Conservation (phyloP, 805 yeast species). For the Candida loeiensis region DNA sequence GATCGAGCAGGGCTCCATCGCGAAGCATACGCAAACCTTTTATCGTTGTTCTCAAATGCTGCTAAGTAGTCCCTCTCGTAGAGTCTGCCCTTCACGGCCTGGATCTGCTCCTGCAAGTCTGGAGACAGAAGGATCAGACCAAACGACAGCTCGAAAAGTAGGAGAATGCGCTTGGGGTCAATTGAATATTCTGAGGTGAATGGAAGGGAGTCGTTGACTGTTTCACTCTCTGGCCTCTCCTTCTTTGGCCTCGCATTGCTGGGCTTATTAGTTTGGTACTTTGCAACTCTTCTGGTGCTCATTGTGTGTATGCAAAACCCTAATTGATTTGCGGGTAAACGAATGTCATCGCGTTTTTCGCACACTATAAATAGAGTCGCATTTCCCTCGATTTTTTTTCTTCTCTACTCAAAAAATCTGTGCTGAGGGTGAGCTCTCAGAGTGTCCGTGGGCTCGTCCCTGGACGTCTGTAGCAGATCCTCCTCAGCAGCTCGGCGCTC, state of each 20-base stretch:
- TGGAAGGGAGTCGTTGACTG: constrained; percentile 26
- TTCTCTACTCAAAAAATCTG: constrained; percentile 42
- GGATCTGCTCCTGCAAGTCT: constrained; percentile 47
- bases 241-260: neutral
- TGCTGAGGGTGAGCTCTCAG: constrained; percentile 48
- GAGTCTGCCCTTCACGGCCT: constrained; percentile 64
- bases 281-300: constrained; percentile 31
- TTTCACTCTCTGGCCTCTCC: constrained; percentile 1
- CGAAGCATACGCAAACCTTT: constrained; percentile 72
- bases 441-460: constrained; percentile 21
- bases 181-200: constrained; percentile 29
- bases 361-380: constrained; percentile 11
- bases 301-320: constrained; percentile 11
- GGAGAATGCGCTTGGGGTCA: constrained; percentile 33
- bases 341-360: constrained; percentile 3
- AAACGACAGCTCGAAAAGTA: constrained; percentile 33
- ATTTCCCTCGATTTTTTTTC: constrained; percentile 1
- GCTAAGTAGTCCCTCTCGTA: constrained; percentile 64
- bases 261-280: constrained; percentile 21
- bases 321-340: constrained; percentile 12
- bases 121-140: constrained; percentile 31
- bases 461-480: constrained; percentile 30
- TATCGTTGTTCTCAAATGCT: constrained; percentile 63
- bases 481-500: constrained; percentile 67
- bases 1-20: constrained; percentile 89